Conservation (phyloP, 805 yeast genomes). For the Candida railenensis region DNA sequence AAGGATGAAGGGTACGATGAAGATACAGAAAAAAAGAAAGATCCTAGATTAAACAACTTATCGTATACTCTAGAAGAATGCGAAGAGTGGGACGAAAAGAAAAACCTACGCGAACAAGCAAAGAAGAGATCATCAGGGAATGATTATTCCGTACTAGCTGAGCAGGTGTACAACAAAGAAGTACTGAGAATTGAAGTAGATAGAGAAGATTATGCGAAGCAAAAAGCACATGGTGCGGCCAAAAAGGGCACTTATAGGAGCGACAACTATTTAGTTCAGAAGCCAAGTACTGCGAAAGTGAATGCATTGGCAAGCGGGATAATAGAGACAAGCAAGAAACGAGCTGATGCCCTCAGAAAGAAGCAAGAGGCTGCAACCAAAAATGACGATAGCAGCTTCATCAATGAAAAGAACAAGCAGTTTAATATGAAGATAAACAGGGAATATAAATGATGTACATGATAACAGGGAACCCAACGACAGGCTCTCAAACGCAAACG, state of each 20-base stretch:
- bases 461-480: no score
- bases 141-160: constrained; percentile 58
- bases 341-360: constrained; percentile 35
- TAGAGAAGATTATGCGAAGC: constrained; percentile 38
- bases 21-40: constrained; percentile 34
- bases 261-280: constrained; percentile 19
- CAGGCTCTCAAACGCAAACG: no score
- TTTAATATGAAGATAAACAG: constrained; percentile 69
- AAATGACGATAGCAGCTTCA: constrained; percentile 38
- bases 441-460: constrained; percentile 48
- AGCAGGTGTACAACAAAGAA: constrained; percentile 57
- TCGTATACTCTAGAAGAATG: constrained; percentile 59
- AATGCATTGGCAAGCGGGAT: constrained; percentile 26
- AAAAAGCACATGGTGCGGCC: constrained; percentile 27
- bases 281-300: constrained; percentile 32
- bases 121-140: constrained; percentile 38
- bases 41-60: constrained; percentile 34
- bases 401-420: constrained; percentile 72
- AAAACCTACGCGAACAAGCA: constrained; percentile 24
- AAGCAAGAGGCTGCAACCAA: constrained; percentile 25
- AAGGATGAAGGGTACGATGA: constrained; percentile 39
- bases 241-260: constrained; percentile 18
- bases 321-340: constrained; percentile 34
- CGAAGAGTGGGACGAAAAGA: constrained; percentile 57
- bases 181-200: constrained; percentile 35